Base-by-base conservation (phyloP, 192 early-diverging fungal species). In the Coemansia sp. region DNA sequence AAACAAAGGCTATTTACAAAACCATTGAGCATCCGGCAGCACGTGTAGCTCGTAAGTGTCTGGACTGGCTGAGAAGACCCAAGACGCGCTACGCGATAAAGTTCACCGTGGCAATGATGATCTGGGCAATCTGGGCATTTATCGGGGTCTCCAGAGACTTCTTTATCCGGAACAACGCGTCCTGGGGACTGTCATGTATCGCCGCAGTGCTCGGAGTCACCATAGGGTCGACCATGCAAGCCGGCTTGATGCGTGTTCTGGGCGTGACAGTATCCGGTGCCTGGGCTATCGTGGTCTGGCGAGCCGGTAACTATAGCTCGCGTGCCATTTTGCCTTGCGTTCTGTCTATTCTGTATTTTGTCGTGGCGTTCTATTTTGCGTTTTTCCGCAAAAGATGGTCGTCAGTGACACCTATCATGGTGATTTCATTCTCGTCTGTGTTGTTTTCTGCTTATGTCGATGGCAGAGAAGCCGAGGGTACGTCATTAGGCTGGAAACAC, bases 51-150 rank as follows among this genome's bases (percentile, higher is more conserved):
- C 67, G 67, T 20, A 32, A 6, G 11, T 20, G 63, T 33, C 18
- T 81, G 7, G 67, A 70, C 70, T 81, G 79, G 73, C 18, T 48
- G 2, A 39, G 63, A 36, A 61, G 70, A 28, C 70, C 66, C 28
- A 72, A 75, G 60, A 81, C 79, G 28, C 73, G 56, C 36, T 81
- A 81, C 41, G 73, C 79, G 48, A 53, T 81, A 41, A 81, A 81
- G 58, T 81, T 81, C 60, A 75, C 73, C 3, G 58, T 70, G 8
- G 67, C 72, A 8, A 75, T 81, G 70, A 75, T 81, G 79, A 59
- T 45, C 8, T 81, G 79, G 79, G 66, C 70, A 2, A 53, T 81
- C 33, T 81, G 79, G 79, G 57, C 79, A n/a, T 81, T 59, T 43
- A 52, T 81, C n/a, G 37, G 63, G 43, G 34, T 66, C 20, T 70